A percentile compares a stretch with the other conserved stretches of the same genome.
These are phyloP conservation scores for Alternaria metachromatica DNA, from an alignment of 2,329 filamentous ascomycete species.

Conservation along the genomic window DNA sequence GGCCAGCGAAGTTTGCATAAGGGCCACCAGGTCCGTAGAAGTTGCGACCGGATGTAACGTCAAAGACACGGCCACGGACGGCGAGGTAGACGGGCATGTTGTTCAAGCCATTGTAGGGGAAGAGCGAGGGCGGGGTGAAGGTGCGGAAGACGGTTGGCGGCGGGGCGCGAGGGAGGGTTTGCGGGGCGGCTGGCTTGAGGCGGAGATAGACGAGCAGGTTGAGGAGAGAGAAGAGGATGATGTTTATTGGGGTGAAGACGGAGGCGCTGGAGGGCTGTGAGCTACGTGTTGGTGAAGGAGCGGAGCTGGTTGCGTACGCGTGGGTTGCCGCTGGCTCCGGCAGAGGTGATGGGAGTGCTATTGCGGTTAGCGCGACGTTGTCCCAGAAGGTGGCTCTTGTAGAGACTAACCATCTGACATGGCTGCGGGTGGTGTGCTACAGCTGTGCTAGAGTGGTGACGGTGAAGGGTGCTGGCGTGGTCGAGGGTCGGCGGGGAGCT, in stretches of 20 bases:
- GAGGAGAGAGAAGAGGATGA: constrained; percentile 66
- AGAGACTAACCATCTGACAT: constrained; percentile 36
- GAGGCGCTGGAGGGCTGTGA: constrained; percentile 53
- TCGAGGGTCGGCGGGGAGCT: constrained; percentile 1
- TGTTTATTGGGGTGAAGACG: constrained; percentile 66
- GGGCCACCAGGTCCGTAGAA: constrained; percentile 97
- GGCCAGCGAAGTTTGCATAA: constrained; percentile 94
- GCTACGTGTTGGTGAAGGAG: constrained; percentile 7
- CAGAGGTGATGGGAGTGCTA: constrained; percentile 67
- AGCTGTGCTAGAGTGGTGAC: neutral
- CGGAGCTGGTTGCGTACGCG: constrained; percentile 47
- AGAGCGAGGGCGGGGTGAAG: constrained; percentile 82
- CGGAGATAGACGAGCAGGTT: constrained; percentile 64
- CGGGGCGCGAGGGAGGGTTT: constrained; percentile 61
- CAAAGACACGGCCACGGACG: constrained; percentile 90
- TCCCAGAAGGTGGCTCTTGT: neutral
- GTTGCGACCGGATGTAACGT: constrained; percentile 83
- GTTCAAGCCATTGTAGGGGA: constrained; percentile 81
- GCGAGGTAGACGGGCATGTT: constrained; percentile 82
- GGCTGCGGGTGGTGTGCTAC: neutral
- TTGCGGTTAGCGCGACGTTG: constrained; percentile 4
- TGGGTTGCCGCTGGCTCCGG: constrained; percentile 56
- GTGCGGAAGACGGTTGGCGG: constrained; percentile 84
- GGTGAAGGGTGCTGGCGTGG: neutral
- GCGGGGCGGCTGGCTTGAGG: constrained; percentile 61